These are phyloP conservation scores for Scutellaria barbata DNA, from an alignment of 257 asterid genomes.

Conservation along the genomic window DNA sequence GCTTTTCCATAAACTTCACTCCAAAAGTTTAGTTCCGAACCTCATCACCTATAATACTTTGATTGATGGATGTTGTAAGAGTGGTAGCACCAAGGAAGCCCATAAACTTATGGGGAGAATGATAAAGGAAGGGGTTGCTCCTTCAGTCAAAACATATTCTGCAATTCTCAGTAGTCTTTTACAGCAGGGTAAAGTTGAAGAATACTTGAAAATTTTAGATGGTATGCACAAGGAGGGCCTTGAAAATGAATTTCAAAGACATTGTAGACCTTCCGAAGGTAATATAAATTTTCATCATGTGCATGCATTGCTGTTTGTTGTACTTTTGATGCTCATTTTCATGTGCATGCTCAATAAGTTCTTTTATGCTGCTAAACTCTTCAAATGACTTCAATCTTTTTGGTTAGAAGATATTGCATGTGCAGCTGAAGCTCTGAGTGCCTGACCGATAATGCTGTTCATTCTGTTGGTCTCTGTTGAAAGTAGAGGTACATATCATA, in stretches of 20 bases:
- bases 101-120: slow-evolving; percentile 65
- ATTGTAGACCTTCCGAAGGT: slow-evolving; percentile 43
- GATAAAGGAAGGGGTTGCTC: slow-evolving; percentile 64
- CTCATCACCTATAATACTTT: slow-evolving; percentile 73
- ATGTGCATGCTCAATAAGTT: slow-evolving; percentile 6
- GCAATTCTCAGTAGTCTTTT: slow-evolving; percentile 50
- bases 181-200: slow-evolving; percentile 51
- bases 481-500: slow-evolving; percentile 28
- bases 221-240: slow-evolving; percentile 50
- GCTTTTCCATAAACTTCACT: slow-evolving; percentile 73
- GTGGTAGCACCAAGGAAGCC: slow-evolving; percentile 61
- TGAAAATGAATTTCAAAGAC: slow-evolving; percentile 34
- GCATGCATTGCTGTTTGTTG: not conserved
- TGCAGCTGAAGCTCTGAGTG: slow-evolving; percentile 46
- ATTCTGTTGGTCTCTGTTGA: slow-evolving; percentile 13
- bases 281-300: slow-evolving; percentile 11
- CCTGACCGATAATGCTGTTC: slow-evolving; percentile 29
- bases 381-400: slow-evolving; percentile 3
- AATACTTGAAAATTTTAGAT: slow-evolving; percentile 49
- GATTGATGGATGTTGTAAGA: slow-evolving; percentile 70
- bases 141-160: slow-evolving; percentile 56
- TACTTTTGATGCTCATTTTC: slow-evolving; percentile 7
- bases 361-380: not conserved
- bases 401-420: slow-evolving; percentile 15
- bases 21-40: slow-evolving; percentile 69